Base-by-base conservation (phyloP, 2,329 filamentous ascomycete genomes). In the Colletotrichum tanaceti region DNA sequence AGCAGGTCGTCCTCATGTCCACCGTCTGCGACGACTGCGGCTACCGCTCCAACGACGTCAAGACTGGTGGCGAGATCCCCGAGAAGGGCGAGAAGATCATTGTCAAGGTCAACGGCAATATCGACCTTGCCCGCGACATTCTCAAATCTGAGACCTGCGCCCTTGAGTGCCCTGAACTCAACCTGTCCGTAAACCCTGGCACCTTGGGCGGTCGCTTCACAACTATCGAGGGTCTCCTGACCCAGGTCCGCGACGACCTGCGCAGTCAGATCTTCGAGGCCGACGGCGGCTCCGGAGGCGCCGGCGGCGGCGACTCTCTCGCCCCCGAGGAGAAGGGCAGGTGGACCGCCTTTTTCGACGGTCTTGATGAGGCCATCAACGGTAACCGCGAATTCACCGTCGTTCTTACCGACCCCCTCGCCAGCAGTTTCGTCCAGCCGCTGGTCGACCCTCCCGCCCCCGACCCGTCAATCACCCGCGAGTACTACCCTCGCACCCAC, bases 181-280 rank as follows among this genome's bases (percentile, higher is more conserved):
- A 91, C 73, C 89, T 99, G 13, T 89, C 90, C 61, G 93, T 98
- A 71, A 94, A 97, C 79, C 94, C 95, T 0, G 96, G 96, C 65
- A 99, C 96, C 0, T 89, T 99, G 20, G 96, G 96, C 70, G 96
- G 96, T 20, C 91, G 96, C 66, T 99, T 99, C 84, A 99, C 96
- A 22, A 99, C 96, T 0, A 91, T 99, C 22, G 96, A 99, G 80
- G 96, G 96, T 70, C 88, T 98, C 22, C 85, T 98, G 63, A 96
- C 93, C 0, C 93, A 99, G 77, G 93, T 99, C 68, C 92, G 94
- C 71, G 91, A 96, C 77, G 95, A 99, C 79, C 86, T 99, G 28
- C 91, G 91, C 77, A 88, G 87, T 57, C 93, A 97, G 76, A 97
- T 98, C 71, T 99, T 97, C 79, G 89, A 97, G 74, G 82, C 87